phyloP scores from a whole-genome alignment of 2,329 filamentous ascomycete species.

The Phialocephala subalpina region DNA sequence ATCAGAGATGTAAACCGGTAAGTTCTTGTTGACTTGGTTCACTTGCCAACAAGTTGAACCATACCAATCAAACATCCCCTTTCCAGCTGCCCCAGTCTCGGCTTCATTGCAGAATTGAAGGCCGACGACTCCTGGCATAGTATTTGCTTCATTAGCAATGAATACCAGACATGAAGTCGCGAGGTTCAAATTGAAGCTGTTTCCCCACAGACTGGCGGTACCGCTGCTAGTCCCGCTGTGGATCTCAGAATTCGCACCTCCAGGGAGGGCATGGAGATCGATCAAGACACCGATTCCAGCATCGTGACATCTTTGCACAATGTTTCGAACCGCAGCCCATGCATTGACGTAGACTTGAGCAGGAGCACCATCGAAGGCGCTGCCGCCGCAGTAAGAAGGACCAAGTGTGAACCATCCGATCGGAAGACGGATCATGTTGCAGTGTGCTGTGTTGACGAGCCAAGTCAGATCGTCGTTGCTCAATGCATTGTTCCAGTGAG shows the following conservation, averaged over 20 bases:
- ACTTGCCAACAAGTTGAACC: constrained; percentile 1
- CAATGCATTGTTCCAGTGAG: constrained; percentile 9
- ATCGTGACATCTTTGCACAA: constrained; percentile 5
- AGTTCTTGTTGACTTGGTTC: not conserved
- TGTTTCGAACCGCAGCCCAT: constrained; percentile 1
- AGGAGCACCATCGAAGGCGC: not conserved
- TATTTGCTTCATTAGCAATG: constrained; percentile 7
- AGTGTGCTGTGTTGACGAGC: constrained; percentile 6
- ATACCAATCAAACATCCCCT: constrained; percentile 10
- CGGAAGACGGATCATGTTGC: constrained; percentile 10
- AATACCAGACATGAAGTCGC: not conserved
- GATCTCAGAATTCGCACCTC: constrained; percentile 8
- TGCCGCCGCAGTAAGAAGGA: not conserved
- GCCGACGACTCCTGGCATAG: constrained; percentile 2
- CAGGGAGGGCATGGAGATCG: constrained; percentile 5
- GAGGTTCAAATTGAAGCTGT: not conserved
- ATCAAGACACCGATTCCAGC: constrained; percentile 8
- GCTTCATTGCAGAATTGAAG: constrained; percentile 12
- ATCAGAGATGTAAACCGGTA: constrained; percentile 12
- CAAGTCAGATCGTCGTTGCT: constrained; percentile 2
- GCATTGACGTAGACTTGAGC: constrained; percentile 10
- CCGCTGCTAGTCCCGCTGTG: constrained; percentile 8
- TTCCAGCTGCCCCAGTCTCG: not conserved
- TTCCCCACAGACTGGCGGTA: not conserved
- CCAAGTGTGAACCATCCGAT: constrained; percentile 12